These are phyloP conservation scores for Diplodia seriata DNA, from an alignment of 2,329 filamentous ascomycete species.

Conservation along the genomic window DNA sequence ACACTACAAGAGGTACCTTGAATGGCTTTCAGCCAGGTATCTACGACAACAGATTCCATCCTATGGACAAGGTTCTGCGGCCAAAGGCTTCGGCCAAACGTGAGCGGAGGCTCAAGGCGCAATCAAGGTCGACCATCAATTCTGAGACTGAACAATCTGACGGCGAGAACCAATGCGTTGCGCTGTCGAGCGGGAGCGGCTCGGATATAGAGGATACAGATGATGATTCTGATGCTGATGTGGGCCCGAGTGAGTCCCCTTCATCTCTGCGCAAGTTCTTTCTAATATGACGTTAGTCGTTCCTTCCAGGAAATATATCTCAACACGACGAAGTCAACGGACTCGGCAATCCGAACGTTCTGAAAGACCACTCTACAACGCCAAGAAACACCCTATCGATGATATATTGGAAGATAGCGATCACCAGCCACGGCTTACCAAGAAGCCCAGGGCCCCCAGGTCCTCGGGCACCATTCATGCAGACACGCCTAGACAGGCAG, in stretches of 20 bases:
- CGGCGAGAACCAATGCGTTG: background rate
- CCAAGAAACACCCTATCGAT: slow-evolving; percentile 1
- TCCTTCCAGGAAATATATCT: background rate
- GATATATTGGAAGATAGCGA: slow-evolving; percentile 1
- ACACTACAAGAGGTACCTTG: background rate
- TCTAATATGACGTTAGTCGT: background rate
- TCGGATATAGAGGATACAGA: background rate
- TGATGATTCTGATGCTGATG: background rate
- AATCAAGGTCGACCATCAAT: too few species aligned
- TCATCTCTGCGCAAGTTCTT: background rate
- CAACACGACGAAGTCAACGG: background rate
- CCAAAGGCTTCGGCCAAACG: background rate
- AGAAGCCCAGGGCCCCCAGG: background rate
- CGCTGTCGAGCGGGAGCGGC: background rate
- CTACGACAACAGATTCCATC: slow-evolving; percentile 3
- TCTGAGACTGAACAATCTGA: too few species aligned
- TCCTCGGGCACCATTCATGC: background rate
- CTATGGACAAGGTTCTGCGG: slow-evolving; percentile 1
- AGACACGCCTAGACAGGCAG: background rate
- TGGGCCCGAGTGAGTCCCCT: background rate
- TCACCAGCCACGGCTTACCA: background rate
- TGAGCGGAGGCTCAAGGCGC: background rate
- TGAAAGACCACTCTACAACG: background rate
- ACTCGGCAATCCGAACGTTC: background rate
- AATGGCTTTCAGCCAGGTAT: slow-evolving; percentile 1